Evolutionary conservation across 2,329 filamentous ascomycete genomes (phyloP), one percentile per base, ranked within the genome.

Genomic region (Ustilaginoidea virens): DNA sequence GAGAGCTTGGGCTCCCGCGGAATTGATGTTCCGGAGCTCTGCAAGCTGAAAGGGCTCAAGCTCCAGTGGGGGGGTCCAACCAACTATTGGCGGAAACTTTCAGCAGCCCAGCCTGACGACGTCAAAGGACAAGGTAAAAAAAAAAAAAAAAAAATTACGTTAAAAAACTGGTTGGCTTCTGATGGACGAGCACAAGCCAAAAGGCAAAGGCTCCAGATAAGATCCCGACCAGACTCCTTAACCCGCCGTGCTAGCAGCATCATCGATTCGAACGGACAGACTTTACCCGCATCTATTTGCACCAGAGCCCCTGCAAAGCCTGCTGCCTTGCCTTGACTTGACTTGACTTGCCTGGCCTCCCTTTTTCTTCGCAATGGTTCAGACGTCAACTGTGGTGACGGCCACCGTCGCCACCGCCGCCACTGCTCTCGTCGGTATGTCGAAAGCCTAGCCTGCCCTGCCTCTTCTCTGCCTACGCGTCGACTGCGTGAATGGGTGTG

Each of bases 341-440:
- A n/a, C n/a, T n/a, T n/a, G n/a, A n/a, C n/a, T n/a, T n/a, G n/a
- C n/a, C n/a, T n/a, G n/a, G n/a, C n/a, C n/a, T n/a, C n/a, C n/a
- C n/a, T n/a, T n/a, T n/a, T 27, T 21, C 16, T 9, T n/a, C 14
- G 38, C 33, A 31, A 60, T 60, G 56, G 55, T 66, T 38, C 61
- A 66, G 49, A 54, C 61, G 36, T 60, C 56, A 38, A 69, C 61
- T 39, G 47, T 74, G 48, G 63, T 69, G 51, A 71, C 69, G 49
- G 66, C 69, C 49, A 68, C 68, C 33, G 63, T 71, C 46, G 69
- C 69, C 46, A 70, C 68, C 28, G 53, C 67, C 39, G 69, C 69
- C 33, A 69, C 69, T 29, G 69, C 67, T 39, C 38, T 74, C 31
- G 45, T 74, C 42, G 71, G 72, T 77, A 63, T 47, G 36, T 36